Evolutionary conservation across 2,329 filamentous ascomycete species (phyloP), one percentile per base, ranked within the genome.

Genomic region (Elsinoe australis): DNA sequence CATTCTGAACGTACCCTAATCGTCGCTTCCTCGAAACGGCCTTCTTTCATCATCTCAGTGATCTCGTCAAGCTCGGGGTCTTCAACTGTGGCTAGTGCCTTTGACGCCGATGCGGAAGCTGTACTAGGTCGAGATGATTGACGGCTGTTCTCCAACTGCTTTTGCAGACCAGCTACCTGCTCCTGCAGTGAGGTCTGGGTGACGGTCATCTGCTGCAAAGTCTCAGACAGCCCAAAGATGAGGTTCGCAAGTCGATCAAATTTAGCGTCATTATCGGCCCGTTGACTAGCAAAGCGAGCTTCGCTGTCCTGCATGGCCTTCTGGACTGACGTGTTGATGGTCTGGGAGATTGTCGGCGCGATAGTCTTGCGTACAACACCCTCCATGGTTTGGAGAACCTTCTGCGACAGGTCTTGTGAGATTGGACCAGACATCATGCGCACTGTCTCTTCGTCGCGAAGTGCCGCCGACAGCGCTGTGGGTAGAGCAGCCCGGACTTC

Each of bases 401-500:
- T 79, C 34, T 76, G 68, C 3, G 78, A 71, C 22, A 95, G 74
- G 41, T 77, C 79, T 54, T 78, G 76, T 2, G 80, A 73, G 26
- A 94, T 75, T 44, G 80, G 76, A 47, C 94, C 86, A 3, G 83
- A 76, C 48, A 95, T 78, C 5, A 75, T 69, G 58, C 83, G 83
- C 53, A 87, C 70, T 31, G 92, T 72, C 41, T 89, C 82, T 8
- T 81, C 80, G 54, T 83, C 84, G 59, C 86, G 82, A 47, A 95
- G 65, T 17, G 84, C 79, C 54, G 79, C 77, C 38, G 72, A 69
- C 50, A 94, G 71, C 7, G 80, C 75, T 52, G 75, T 71, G 1
- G 87, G 87, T 28, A 96, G 70, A 28, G 75, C 67, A 49, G 74
- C 75, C 59, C 84, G 82, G 54, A 95, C 69, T 64, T 94, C 87